Evolutionary conservation across 805 yeast species (phyloP).

Genomic region (Yarrowia osloensis): DNA sequence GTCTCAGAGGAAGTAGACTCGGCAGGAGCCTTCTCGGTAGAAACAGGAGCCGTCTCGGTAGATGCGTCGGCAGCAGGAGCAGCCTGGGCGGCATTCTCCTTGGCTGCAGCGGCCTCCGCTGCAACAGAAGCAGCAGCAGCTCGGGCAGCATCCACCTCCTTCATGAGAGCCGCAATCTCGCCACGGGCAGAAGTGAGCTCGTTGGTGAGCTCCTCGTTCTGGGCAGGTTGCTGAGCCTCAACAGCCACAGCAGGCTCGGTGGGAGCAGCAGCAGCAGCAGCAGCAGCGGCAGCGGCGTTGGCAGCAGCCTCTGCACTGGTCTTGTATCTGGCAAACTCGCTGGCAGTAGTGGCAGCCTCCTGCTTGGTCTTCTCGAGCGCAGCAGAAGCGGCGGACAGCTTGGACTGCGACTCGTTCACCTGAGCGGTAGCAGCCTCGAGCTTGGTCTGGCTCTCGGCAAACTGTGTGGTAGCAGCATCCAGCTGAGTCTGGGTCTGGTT

Average conservation of each 20-base stretch:
- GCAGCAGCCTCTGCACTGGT: neutral
- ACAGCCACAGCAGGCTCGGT: neutral
- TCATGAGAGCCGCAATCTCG: constrained; percentile 26
- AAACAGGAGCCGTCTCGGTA: constrained; percentile 12
- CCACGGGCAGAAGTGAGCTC: constrained; percentile 16
- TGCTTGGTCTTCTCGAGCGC: neutral
- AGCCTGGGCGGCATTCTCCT: neutral
- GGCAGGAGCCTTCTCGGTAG: neutral
- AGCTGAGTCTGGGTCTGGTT: constrained; percentile 31
- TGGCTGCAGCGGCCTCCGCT: neutral
- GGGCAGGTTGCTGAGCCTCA: neutral
- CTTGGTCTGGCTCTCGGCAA: constrained; percentile 38
- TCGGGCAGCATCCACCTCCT: constrained; percentile 19
- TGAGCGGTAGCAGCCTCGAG: constrained; percentile 35
- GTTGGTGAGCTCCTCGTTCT: neutral
- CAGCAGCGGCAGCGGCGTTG: neutral
- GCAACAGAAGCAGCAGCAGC: neutral
- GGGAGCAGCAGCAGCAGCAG: neutral
- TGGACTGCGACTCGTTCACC: constrained; percentile 28
- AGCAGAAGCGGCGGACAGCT: constrained; percentile 30
- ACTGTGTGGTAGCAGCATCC: constrained; percentile 19
- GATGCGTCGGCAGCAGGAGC: neutral
- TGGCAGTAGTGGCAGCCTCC: neutral
- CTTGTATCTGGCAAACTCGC: neutral
- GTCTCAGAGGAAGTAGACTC: too few species aligned